Evolutionary conservation across 257 asterid species (phyloP).

Genomic region (Parsonsia alboflavescens): DNA sequence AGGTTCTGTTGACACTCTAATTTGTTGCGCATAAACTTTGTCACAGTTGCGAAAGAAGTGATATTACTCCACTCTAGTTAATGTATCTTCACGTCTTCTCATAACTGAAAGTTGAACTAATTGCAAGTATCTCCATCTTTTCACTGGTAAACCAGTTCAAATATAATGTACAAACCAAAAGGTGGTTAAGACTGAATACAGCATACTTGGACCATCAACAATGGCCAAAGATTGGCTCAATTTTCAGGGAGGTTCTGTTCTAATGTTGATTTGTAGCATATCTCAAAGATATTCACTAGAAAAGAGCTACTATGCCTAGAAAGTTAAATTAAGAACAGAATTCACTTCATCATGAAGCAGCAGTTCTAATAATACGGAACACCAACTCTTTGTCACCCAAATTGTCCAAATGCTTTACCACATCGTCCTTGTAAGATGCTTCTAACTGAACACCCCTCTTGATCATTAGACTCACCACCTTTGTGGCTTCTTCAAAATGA

Average conservation of each 20-base stretch:
- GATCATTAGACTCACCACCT: conserved; percentile 41
- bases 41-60: not conserved
- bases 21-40: not conserved
- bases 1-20: not conserved
- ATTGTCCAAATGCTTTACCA: conserved; percentile 27
- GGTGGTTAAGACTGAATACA: not conserved
- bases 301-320: not conserved
- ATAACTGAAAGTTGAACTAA: not conserved
- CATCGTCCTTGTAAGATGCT: conserved; percentile 24
- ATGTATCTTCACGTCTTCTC: not conserved
- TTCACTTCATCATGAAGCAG: not conserved
- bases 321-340: not conserved
- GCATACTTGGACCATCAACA: not conserved
- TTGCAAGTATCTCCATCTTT: not conserved
- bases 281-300: not conserved
- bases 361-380: conserved; percentile 20
- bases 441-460: conserved; percentile 31
- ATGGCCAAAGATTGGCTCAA: not conserved
- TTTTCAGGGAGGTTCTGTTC: not conserved
- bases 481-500: conserved; percentile 42
- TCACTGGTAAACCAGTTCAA: not conserved
- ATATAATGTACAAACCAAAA: not conserved
- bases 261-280: not conserved
- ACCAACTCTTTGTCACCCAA: conserved; percentile 44
- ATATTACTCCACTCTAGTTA: not conserved